phyloP scores from a whole-genome alignment of 164 flowering plant genomes.

The Nymphaea thermarum region DNA sequence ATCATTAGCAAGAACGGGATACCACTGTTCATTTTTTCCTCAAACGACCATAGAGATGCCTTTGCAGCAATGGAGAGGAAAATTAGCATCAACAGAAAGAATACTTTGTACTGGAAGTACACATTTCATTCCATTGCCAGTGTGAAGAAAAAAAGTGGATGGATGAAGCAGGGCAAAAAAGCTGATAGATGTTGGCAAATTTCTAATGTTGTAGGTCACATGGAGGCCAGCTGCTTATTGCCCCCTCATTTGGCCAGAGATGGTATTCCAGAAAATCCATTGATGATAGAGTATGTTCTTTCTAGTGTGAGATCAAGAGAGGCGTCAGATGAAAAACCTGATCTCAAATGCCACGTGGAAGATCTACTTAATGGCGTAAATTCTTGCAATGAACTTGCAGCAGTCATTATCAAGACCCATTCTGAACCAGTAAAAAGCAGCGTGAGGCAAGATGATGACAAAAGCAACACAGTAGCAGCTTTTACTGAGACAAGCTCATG shows the following conservation, averaged over 20 bases:
- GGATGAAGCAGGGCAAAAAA: constrained; percentile 55
- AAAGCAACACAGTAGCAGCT: background rate
- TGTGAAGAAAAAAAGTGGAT: constrained; percentile 48
- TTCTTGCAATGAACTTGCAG: constrained; percentile 60
- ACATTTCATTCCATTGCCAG: constrained; percentile 56
- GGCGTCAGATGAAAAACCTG: constrained; percentile 22
- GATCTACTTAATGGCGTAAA: background rate
- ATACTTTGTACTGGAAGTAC: constrained; percentile 23
- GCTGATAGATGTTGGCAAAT: constrained; percentile 27
- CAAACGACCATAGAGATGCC: constrained; percentile 26
- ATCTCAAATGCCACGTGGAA: background rate
- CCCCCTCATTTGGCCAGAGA: constrained; percentile 4
- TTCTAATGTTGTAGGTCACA: constrained; percentile 52
- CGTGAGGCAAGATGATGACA: background rate
- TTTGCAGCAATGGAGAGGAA: constrained; percentile 44
- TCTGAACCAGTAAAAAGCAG: constrained; percentile 4
- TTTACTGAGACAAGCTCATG: background rate
- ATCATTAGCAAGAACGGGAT: constrained; percentile 37
- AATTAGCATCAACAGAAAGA: constrained; percentile 22
- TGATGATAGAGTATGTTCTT: constrained; percentile 40
- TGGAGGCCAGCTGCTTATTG: constrained; percentile 33
- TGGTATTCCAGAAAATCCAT: constrained; percentile 10
- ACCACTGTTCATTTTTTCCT: constrained; percentile 53
- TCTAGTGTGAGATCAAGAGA: constrained; percentile 27
- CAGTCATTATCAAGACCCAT: constrained; percentile 41